These are phyloP conservation scores for Rosa rugosa DNA, from an alignment of 306 rosid genomes.

Conservation along the genomic window DNA sequence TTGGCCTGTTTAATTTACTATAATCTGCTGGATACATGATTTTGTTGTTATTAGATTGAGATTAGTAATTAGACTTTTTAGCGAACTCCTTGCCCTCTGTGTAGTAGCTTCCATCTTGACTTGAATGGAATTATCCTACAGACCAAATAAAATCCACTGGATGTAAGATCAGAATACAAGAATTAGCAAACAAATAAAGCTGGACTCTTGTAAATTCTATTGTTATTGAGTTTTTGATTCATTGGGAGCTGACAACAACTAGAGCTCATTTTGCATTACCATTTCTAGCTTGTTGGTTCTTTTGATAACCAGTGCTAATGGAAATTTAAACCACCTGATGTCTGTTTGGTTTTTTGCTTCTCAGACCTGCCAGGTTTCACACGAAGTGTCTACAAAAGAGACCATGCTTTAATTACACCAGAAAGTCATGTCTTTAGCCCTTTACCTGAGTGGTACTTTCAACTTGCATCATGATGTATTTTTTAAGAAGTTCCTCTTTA, in stretches of 20 bases:
- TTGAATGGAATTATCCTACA: background rate
- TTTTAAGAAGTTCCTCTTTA: conserved; percentile 23
- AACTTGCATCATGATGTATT: conserved; percentile 21
- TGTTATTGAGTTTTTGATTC: conserved; percentile 4
- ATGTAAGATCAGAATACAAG: background rate
- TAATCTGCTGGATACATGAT: background rate
- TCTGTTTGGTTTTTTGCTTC: conserved; percentile 32
- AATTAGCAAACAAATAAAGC: background rate
- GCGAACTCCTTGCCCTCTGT: background rate
- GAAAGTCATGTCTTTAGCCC: conserved; percentile 94
- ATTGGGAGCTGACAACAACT: background rate
- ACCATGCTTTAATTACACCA: conserved; percentile 84
- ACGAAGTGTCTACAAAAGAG: conserved; percentile 79
- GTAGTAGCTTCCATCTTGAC: background rate
- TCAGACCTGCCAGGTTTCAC: conserved; percentile 96
- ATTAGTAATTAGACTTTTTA: background rate
- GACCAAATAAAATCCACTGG: background rate
- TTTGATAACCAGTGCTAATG: background rate
- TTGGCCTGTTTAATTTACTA: background rate
- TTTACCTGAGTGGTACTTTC: conserved; percentile 74
- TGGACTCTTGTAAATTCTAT: background rate
- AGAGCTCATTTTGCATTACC: background rate
- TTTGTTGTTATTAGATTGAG: background rate
- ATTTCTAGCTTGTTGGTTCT: background rate
- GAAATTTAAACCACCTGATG: conserved; percentile 16